Evolutionary conservation across 768 basidiomycete genomes (phyloP), one percentile per base, ranked within the genome.

Genomic region (Lentinula lateritia): DNA sequence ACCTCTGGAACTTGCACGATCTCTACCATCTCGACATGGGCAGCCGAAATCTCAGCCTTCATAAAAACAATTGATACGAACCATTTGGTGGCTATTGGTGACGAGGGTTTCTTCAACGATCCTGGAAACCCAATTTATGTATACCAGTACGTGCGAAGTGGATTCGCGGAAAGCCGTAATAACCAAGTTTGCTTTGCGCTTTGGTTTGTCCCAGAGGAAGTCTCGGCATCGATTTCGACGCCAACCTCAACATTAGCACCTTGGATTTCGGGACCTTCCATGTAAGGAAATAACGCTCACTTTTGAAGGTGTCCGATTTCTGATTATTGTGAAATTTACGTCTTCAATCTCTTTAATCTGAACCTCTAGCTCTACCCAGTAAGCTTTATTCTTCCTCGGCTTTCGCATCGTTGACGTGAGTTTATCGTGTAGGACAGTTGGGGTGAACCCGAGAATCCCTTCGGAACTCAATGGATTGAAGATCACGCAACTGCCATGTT

Each of bases 211-310:
- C 3, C 3, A 84, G 82, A 65, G 83, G 83, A 41, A 68, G 73
- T 38, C 80, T 82, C 45, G 87, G 87, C 38, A 75, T 88, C 39
- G 86, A 88, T 63, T 89, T 89, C 67, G 75, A 80, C 36, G 80
- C 76, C 1, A 87, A 88, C 70, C 71, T 87, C 52, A 75, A 72
- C n/a, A 82, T 88, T 55, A 71, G 72, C 56, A 80, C 83, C 18
- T 67, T 88, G 60, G 87, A 88, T 69, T 89, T 85, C 66, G 87
- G 86, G 8, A 89, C 88, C 13, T 81, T 83, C 72, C 88, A 89
- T 63, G 85, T 85, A 66, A 64, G 81, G 71, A 13, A 42, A 41
- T 18, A 65, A 48, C 41, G 36, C 43, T 60, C 23, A 28, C 32
- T 42, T 52, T 39, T 16, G 41, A 20, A 53, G 38, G 9, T 39